Evolutionary conservation across 345 rosid species (phyloP), one percentile per base, ranked within the genome.

Genomic region (Eucalyptus albens): DNA sequence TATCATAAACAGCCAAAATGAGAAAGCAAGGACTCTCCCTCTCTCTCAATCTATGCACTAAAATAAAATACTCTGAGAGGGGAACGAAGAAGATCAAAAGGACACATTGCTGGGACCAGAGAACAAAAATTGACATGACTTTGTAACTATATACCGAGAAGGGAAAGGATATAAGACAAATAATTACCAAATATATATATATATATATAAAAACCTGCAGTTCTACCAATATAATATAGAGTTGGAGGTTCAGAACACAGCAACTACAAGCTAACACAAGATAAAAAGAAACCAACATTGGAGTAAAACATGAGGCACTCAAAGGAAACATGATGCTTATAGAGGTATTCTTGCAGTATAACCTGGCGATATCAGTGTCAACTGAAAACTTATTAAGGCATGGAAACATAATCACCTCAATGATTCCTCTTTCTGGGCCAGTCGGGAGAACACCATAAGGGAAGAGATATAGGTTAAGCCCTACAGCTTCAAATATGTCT

Each of bases 381-480:
- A 56, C 62, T 14, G 27, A 56, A 24, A 56, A 56, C 62, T 56
- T 56, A 56, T 72, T 42, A 72, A 37, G 44, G 82, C 83, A 60
- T 8, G 50, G 11, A 82, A 27, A 88, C 53, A 88, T 60, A 88
- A 94, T 89, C 91, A 98, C 99, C 98, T 98, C 99, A 90, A 98
- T 94, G 67, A 98, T 97, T 67, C 99, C 99, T 93, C 96, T 97
- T 93, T 94, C 99, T 8, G 96, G 96, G 51, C 99, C 99, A 59
- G 99, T 98, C 88, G 99, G 99, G 91, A 98, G 98, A 92, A 98
- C 99, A 92, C 98, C 99, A 91, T 98, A 98, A 89, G 99, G 99
- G 91, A 96, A 97, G 87, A 98, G 88, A 93, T 98, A 98, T 53
- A 98, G 94, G 91, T 97, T 94, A 89, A 98, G 91, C 91, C 98